Evolutionary conservation across 768 basidiomycete species (phyloP), one percentile per base, ranked within the genome.

Genomic region (Clavaria fumosa): DNA sequence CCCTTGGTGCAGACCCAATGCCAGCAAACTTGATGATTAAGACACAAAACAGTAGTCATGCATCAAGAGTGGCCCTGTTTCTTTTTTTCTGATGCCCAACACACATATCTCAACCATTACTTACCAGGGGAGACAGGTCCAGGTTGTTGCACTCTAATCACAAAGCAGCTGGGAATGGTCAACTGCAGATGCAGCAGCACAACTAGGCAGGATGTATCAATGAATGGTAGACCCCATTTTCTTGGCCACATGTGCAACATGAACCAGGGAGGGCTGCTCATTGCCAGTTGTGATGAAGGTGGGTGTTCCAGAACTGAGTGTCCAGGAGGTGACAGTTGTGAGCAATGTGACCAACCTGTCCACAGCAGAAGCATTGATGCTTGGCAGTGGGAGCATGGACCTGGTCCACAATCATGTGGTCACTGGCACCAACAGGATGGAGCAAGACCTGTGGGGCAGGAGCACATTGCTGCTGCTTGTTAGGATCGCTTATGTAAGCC

Each of bases 71-170:
- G 84, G 74, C 11, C 83, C 82, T 85, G 31, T 30, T 18, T 28
- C 5, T 23, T 22, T 35, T 23, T 36, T 35, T 12, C 35, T 21
- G 26, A 35, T 44, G 35, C 30, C 28, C 43, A 31, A 41, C 12
- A 38, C 43, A 36, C 38, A 30, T n/a, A 18, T 19, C 20, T 19
- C 23, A 33, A 41, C 18, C 33, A 53, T 47, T 43, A 63, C 70
- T 57, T 52, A 76, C 83, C 83, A 47, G 73, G 10, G 83, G 80
- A 34, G 83, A 82, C 15, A 65, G 43, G 57, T 84, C 80, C 6
- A 79, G 75, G 52, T 79, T 72, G 3, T 67, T 63, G 48, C 70
- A 78, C 54, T 75, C 69, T 23, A 19, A 86, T 54, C 12, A 53
- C 55, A 54, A 79, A 86, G 47, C 68, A 60, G n/a, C 75, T 77